These are phyloP conservation scores for Trametes punicea DNA, from an alignment of 768 basidiomycete genomes.

Conservation along the genomic window DNA sequence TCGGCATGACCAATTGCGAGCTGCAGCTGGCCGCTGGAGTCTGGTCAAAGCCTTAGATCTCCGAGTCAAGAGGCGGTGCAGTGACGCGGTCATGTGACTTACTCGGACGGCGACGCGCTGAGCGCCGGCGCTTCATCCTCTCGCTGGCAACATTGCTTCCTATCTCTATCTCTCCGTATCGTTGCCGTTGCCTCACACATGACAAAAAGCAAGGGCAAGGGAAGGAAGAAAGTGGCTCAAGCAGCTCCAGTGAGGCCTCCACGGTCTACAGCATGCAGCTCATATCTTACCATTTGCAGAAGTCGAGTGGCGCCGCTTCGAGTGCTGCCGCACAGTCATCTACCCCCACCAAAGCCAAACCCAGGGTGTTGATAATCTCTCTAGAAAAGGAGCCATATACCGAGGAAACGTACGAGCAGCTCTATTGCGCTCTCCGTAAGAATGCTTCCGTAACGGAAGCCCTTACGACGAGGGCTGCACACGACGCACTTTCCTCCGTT, in stretches of 20 bases:
- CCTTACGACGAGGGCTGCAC: not conserved
- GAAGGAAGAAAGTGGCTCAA: no score
- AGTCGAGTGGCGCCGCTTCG: no score
- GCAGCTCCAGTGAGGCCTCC: no score
- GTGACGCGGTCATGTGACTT: slow-evolving; percentile 37
- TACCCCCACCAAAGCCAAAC: not conserved
- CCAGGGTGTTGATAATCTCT: slow-evolving; percentile 7
- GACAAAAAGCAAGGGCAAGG: no score
- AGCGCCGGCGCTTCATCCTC: slow-evolving; percentile 14
- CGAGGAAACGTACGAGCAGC: slow-evolving; percentile 2
- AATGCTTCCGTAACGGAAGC: slow-evolving; percentile 4
- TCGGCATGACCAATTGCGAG: no score
- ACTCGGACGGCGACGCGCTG: slow-evolving; percentile 32
- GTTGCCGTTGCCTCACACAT: no score
- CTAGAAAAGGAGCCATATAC: slow-evolving; percentile 10
- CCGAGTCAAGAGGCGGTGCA: not conserved
- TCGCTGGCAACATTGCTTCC: not conserved
- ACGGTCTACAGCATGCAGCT: no score
- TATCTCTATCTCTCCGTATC: no score
- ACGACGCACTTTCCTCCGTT: not conserved
- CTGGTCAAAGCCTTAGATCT: no score
- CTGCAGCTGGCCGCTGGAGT: no score
- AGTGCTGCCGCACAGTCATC: not conserved
- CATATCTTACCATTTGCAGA: no score
- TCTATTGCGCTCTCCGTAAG: slow-evolving; percentile 7